Conservation (phyloP, 1,139 yeast genomes). For the Geotrichum citri-aurantii region DNA sequence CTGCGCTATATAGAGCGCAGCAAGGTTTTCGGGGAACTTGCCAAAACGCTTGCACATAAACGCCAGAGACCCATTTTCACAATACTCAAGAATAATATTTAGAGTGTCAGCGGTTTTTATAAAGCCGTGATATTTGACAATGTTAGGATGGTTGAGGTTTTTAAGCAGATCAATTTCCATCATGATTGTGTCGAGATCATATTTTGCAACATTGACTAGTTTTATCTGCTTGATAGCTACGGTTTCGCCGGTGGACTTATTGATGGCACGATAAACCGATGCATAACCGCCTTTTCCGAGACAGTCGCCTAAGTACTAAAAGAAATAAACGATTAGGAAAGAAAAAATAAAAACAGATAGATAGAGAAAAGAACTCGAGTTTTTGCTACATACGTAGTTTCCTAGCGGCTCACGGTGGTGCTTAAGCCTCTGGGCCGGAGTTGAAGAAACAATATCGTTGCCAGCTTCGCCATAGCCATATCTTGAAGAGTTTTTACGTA, state of each 20-base stretch:
- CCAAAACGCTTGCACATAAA: constrained; percentile 56
- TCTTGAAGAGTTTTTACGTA: constrained; percentile 13
- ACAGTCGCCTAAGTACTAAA: constrained; percentile 45
- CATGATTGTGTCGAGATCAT: constrained; percentile 37
- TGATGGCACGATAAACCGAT: constrained; percentile 61
- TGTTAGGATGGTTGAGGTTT: constrained; percentile 78
- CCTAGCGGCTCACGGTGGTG: constrained; percentile 10
- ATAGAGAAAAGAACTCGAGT: not conserved
- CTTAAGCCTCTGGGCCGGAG: constrained; percentile 15
- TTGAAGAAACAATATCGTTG: constrained; percentile 15
- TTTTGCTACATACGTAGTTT: constrained; percentile 11
- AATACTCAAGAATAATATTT: constrained; percentile 69
- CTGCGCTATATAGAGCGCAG: constrained; percentile 58
- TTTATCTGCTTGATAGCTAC: constrained; percentile 84
- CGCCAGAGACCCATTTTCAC: constrained; percentile 81
- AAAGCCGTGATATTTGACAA: constrained; percentile 86
- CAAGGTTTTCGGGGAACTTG: constrained; percentile 51
- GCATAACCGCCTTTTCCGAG: constrained; percentile 82
- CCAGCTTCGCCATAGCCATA: constrained; percentile 14
- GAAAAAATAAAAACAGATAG: not conserved
- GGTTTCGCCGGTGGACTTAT: constrained; percentile 56
- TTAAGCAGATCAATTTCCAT: constrained; percentile 48
- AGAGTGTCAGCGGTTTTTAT: constrained; percentile 61
- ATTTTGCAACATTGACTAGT: constrained; percentile 39
- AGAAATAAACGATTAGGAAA: not conserved